A percentile compares a stretch with the other conserved stretches of the same genome.
Conservation (phyloP, 192 early-diverging fungal genomes). For the Spinellus fusiger region DNA sequence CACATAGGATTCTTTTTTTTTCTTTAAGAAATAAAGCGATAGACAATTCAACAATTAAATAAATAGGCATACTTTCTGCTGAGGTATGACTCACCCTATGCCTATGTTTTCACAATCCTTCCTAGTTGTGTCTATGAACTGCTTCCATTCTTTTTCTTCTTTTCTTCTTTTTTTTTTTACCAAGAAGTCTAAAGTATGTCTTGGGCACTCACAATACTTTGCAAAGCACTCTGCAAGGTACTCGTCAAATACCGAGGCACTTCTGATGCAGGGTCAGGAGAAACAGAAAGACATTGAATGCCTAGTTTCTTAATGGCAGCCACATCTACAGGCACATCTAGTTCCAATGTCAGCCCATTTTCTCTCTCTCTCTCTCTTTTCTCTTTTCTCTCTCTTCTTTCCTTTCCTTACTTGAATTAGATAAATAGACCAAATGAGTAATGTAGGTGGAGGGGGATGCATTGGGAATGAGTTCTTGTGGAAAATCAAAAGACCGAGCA, state of each 20-base stretch:
- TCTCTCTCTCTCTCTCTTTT: background rate
- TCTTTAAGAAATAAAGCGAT: too few species aligned
- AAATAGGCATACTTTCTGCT: too few species aligned
- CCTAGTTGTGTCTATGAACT: too few species aligned
- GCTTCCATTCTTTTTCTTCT: too few species aligned
- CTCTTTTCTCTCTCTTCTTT: background rate
- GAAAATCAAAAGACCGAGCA: slow-evolving; percentile 1
- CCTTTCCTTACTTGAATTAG: slow-evolving; percentile 37
- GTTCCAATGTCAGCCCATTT: background rate
- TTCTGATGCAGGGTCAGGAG: slow-evolving; percentile 1
- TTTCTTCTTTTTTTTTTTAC: too few species aligned
- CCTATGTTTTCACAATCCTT: too few species aligned
- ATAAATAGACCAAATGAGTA: slow-evolving; percentile 46
- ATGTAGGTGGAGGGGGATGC: slow-evolving; percentile 31
- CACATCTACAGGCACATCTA: slow-evolving; percentile 30
- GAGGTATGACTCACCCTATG: too few species aligned
- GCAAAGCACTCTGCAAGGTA: too few species aligned
- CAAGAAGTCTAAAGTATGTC: too few species aligned
- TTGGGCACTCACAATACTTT: too few species aligned
- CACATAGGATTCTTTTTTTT: too few species aligned
- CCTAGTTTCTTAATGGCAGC: slow-evolving; percentile 37
- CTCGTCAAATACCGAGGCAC: slow-evolving; percentile 18
- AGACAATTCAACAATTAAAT: too few species aligned
- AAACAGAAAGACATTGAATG: slow-evolving; percentile 35
- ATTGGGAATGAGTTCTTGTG: slow-evolving; percentile 21